Evolutionary conservation across 805 yeast genomes (phyloP).

Genomic region (Candida maesae): DNA sequence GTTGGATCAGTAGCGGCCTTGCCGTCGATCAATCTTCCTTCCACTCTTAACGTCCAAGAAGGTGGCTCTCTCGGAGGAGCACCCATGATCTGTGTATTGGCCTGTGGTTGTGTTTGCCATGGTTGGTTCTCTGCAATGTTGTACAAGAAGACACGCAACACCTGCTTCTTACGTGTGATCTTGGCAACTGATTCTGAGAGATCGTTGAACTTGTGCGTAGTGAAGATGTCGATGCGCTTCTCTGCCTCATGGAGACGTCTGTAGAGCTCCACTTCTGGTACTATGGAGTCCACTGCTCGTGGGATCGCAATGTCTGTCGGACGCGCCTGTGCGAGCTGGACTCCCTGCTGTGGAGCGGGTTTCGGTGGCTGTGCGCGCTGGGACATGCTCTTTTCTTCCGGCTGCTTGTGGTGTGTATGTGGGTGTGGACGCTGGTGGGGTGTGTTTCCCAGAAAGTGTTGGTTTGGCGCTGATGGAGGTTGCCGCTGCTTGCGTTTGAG

Average conservation of each 20-base stretch:
- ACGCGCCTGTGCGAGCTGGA: constrained; percentile 25
- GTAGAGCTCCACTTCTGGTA: constrained; percentile 73
- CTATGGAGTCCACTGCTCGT: constrained; percentile 37
- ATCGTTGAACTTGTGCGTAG: constrained; percentile 80
- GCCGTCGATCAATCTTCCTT: constrained; percentile 69
- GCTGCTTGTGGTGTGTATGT: too few species aligned
- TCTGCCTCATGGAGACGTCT: constrained; percentile 78
- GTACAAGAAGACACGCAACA: constrained; percentile 75
- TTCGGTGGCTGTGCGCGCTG: constrained; percentile 5
- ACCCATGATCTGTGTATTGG: constrained; percentile 1
- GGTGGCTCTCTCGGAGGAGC: constrained; percentile 35
- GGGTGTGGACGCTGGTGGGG: too few species aligned
- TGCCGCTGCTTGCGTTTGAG: too few species aligned
- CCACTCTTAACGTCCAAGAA: constrained; percentile 82
- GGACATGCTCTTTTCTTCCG: neutral
- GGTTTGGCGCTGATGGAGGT: too few species aligned
- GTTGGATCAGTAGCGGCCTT: constrained; percentile 40
- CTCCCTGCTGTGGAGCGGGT: constrained; percentile 22
- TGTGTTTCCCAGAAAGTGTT: too few species aligned
- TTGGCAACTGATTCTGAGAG: constrained; percentile 64
- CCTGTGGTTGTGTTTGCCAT: constrained; percentile 80
- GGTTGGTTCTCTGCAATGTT: constrained; percentile 83
- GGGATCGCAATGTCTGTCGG: constrained; percentile 57
- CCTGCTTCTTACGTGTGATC: constrained; percentile 45
- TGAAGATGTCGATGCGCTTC: constrained; percentile 70